Evolutionary conservation across 768 basidiomycete species (phyloP).

Genomic region (Tricholoma sp.): DNA sequence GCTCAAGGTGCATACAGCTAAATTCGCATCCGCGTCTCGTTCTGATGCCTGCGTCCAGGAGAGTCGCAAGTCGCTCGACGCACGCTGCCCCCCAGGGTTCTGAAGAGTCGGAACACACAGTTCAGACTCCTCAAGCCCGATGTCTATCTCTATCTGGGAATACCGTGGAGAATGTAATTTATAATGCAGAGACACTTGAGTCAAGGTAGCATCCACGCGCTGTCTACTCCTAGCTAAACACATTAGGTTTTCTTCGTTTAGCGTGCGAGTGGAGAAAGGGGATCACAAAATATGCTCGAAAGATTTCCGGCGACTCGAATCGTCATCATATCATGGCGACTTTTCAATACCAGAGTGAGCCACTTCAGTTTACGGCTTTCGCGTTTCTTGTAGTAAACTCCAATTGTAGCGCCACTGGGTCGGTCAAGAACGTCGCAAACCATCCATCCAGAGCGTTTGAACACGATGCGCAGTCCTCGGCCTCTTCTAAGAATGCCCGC

Average conservation of each 20-base stretch:
- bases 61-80: not conserved
- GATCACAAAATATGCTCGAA: not conserved
- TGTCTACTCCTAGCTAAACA: not conserved
- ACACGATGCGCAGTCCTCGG: not conserved
- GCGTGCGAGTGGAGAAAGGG: not conserved
- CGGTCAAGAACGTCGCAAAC: not conserved
- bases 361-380: not conserved
- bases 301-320: not conserved
- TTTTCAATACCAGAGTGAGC: not conserved
- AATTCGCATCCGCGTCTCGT: not conserved
- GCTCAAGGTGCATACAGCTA: constrained; percentile 13
- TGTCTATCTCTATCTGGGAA: not conserved
- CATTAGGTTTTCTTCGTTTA: not conserved
- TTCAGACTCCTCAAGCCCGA: not conserved
- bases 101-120: not conserved
- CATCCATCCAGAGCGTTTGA: not conserved
- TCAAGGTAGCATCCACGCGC: not conserved
- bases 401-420: not conserved
- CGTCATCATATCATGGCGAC: not conserved
- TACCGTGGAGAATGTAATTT: not conserved
- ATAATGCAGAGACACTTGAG: not conserved
- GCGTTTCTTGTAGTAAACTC: not conserved
- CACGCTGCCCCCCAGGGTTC: not conserved
- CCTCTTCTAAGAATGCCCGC: not conserved
- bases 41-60: not conserved